Evolutionary conservation across 2,329 filamentous ascomycete genomes (phyloP), one percentile per base, ranked within the genome.

Genomic region (Basipetospora chlamydospora): DNA sequence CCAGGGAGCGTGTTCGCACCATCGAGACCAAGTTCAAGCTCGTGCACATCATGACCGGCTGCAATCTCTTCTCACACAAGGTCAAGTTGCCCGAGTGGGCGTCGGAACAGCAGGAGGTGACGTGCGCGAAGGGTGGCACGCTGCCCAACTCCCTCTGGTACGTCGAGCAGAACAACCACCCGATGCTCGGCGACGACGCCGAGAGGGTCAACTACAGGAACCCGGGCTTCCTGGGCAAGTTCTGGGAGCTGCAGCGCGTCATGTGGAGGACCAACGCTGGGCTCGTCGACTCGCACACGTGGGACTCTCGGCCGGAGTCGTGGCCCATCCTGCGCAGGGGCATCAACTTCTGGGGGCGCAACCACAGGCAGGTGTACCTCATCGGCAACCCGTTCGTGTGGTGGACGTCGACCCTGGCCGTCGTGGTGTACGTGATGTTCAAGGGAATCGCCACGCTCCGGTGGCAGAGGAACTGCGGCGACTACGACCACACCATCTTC

Each of bases 201-300:
- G 90, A 96, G 55, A 94, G 84, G 63, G 88, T 94, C 59, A 98
- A 96, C 63, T 98, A 98, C 61, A 76, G 74, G 49, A 79, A 87
- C 48, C 90, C 88, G 11, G 86, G 88, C 20, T 98, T 98, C 73
- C 78, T 98, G 43, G 85, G 84, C 51, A 98, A 98, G 58, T 98
- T 98, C 65, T 86, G 80, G 75, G 90, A 98, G 61, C 70, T 98
- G 30, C 87, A 98, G 55, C 79, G 82, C 58, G 90, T 98, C 44
- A 98, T 98, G 90, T 98, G 90, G 90, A 86, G 73, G 49, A 98
- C 90, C 25, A 98, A 98, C 53, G 90, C 90, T 22, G 90, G 90
- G 29, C 74, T 98, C 33, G 84, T 90, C 18, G 90, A 98, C 51
- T 94, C 87, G 13, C 90, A 98, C 54, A 85, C 87, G 36, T 98